These are phyloP conservation scores for Wickerhamomyces mucosus DNA, from an alignment of 805 yeast species.

Conservation along the genomic window DNA sequence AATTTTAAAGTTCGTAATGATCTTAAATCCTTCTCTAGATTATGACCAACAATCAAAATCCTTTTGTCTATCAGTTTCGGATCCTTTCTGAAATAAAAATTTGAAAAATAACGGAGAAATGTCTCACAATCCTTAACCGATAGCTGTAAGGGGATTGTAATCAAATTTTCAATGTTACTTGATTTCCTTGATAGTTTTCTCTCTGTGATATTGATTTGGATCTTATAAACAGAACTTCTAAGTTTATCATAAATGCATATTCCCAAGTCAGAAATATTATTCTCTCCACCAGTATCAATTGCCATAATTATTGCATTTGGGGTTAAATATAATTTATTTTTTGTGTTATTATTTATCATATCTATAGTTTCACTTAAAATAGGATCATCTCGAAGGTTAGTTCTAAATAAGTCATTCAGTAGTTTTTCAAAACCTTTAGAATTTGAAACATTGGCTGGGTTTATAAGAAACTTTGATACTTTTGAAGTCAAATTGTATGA, in stretches of 20 bases:
- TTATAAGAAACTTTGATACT: background rate
- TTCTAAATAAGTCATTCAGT: background rate
- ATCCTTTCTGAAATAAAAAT: constrained; percentile 1
- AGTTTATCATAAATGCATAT: constrained; percentile 8
- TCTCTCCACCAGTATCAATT: constrained; percentile 9
- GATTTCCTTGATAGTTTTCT: constrained; percentile 1
- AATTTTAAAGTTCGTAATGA: constrained; percentile 2
- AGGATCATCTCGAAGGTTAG: background rate
- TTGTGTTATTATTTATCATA: background rate
- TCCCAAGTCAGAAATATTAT: constrained; percentile 5
- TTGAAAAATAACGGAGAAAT: constrained; percentile 1
- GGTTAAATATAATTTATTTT: constrained; percentile 1
- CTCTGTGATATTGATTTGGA: constrained; percentile 9
- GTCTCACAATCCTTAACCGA: background rate
- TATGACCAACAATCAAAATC: constrained; percentile 9
- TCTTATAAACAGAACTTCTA: constrained; percentile 5
- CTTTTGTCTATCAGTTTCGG: background rate
- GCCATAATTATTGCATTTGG: constrained; percentile 5
- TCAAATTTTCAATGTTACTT: constrained; percentile 1
- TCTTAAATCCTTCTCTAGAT: constrained; percentile 7
- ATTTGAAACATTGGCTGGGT: background rate
- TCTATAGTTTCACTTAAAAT: background rate
- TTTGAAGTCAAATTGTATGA: background rate
- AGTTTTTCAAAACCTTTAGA: background rate
- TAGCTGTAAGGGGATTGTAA: constrained; percentile 4